Base-by-base conservation (phyloP, 495 filamentous ascomycete genomes). In the Hyaloscypha finlandica region DNA sequence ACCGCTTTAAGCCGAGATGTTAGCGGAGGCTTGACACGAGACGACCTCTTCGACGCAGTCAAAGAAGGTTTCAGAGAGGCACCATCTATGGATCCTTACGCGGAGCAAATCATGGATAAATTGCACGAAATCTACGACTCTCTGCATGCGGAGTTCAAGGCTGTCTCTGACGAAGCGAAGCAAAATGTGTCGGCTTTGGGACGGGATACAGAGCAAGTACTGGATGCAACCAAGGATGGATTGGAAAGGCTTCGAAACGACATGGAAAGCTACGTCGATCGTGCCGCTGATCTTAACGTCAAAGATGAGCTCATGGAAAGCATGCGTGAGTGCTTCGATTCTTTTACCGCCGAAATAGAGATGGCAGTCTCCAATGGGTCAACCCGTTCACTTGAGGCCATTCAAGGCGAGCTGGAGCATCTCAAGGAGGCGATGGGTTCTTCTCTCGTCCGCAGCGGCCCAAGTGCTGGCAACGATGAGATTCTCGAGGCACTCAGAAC, bases 211-310 rank as follows among this genome's bases (percentile, higher is more conserved):
- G 91, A 92, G 74, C 88, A 95, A 70, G 84, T 96, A 30, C 81
- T 96, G 2, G 90, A 94, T 74, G 90, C 92, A 2, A 86, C 94
- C 64, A 93, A 91, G 73, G 92, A 96, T 74, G 92, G 92, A 3
- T 84, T 97, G 45, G 91, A 94, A 69, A 85, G 84, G 59, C 84
- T 97, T 4, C 86, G 90, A n/a, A 81, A 82, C 29, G 88, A 94
- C 57, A 92, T 96, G 63, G 92, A 95, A 76, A 79, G 77, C n/a
- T 94, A 94, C 65, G 89, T 92, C 29, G 88, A 90, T 61, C 83
- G 84, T 29, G 86, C 87, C 20, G 81, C 85, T 32, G 89, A 90
- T 71, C 82, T 85, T 2, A 81, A 89, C 0, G 84, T 84, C 6
- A 92, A 92, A 65, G 87, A 93, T 68, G 90, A 95, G 68, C 88